phyloP scores from a whole-genome alignment of 83 land plant genomes.

The Picea abies region DNA sequence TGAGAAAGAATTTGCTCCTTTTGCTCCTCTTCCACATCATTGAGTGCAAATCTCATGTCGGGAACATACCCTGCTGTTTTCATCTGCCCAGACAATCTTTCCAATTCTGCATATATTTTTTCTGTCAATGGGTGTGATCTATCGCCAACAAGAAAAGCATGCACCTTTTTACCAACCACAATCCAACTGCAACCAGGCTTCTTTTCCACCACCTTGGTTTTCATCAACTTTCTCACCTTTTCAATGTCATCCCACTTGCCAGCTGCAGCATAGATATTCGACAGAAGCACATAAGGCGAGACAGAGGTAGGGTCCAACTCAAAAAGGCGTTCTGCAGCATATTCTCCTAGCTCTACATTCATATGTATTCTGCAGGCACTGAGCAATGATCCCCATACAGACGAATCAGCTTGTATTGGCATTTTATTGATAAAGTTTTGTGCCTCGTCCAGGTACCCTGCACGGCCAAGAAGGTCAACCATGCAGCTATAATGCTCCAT shows the following conservation, averaged over 20 bases:
- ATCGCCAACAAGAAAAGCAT: constrained; percentile 17
- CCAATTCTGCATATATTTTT: constrained; percentile 5
- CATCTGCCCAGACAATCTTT: constrained; percentile 13
- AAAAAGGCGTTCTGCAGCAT: constrained; percentile 21
- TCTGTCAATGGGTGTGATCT: constrained; percentile 5
- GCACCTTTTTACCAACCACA: constrained; percentile 12
- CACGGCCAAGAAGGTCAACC: constrained; percentile 46
- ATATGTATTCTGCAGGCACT: neutral
- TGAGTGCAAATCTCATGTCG: neutral
- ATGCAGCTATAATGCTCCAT: constrained; percentile 53
- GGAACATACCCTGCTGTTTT: constrained; percentile 7
- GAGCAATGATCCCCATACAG: neutral
- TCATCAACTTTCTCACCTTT: constrained; percentile 20
- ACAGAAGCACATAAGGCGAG: constrained; percentile 15
- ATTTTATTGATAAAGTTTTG: neutral
- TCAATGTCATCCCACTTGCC: constrained; percentile 15
- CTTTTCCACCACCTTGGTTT: constrained; percentile 9
- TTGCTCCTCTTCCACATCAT: neutral
- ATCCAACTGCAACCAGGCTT: constrained; percentile 11
- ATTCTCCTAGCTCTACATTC: constrained; percentile 3
- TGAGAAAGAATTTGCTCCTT: neutral
- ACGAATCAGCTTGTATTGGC: neutral
- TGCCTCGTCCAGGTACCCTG: constrained; percentile 28
- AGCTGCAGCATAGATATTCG: constrained; percentile 13
- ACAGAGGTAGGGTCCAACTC: constrained; percentile 1